Percentiles rank a stretch among this genome's conserved stretches.
phyloP scores from a whole-genome alignment of 192 early-diverging fungal genomes.

The Coemansia sp. region DNA sequence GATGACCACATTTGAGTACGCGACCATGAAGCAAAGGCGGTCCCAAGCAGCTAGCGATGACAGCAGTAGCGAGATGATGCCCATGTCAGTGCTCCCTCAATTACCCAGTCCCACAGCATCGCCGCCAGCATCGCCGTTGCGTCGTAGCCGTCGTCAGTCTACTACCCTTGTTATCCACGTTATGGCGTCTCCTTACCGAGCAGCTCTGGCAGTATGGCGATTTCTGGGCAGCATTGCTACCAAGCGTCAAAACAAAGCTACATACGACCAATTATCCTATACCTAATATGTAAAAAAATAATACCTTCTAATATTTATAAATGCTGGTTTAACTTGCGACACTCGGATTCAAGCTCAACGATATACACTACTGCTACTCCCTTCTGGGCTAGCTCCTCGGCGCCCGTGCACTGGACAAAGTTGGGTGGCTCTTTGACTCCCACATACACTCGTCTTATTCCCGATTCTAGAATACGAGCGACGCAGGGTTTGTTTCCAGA shows the following conservation, averaged over 20 bases:
- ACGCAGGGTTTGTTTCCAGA: conserved; percentile 83
- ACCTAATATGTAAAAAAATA: not conserved
- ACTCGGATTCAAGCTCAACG: conserved; percentile 66
- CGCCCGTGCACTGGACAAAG: conserved; percentile 84
- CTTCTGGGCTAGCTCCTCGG: conserved; percentile 56
- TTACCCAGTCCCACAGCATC: not conserved
- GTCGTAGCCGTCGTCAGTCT: not conserved
- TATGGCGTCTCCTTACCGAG: not conserved
- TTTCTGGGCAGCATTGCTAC: not conserved
- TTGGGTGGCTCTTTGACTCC: conserved; percentile 82
- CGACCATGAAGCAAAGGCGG: conserved; percentile 9
- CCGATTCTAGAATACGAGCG: conserved; percentile 59
- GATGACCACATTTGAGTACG: conserved; percentile 40
- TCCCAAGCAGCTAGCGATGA: not conserved
- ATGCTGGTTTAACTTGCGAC: conserved; percentile 68
- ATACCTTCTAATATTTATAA: not conserved
- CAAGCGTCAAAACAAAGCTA: not conserved
- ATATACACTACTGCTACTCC: conserved; percentile 77
- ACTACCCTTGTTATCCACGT: not conserved
- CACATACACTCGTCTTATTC: conserved; percentile 73
- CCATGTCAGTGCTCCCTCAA: not conserved
- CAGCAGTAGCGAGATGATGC: conserved; percentile 6
- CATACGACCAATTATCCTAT: not conserved
- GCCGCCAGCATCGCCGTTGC: not conserved
- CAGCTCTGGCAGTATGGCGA: not conserved